Evolutionary conservation across 2,329 filamentous ascomycete genomes (phyloP).

Genomic region (Diplodia scrobiculata): DNA sequence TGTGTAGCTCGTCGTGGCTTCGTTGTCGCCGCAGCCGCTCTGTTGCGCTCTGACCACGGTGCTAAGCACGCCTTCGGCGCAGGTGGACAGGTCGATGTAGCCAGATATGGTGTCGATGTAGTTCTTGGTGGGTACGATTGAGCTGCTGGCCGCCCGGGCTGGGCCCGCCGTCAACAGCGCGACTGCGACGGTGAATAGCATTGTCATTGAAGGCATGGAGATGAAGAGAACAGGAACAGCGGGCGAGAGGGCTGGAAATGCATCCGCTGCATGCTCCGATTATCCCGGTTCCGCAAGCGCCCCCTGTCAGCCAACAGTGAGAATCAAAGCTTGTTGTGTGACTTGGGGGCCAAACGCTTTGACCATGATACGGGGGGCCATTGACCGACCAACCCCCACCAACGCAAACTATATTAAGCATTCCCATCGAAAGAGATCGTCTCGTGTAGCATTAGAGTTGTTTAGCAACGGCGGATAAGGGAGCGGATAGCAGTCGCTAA

Average conservation of each 20-base stretch:
- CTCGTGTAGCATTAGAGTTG: no score
- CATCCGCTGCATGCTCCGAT: background rate
- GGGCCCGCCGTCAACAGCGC: background rate
- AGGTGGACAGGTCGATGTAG: background rate
- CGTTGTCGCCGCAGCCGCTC: constrained; percentile 12
- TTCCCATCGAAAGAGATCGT: no score
- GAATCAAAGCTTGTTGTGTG: background rate
- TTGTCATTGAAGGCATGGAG: no score
- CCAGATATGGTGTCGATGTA: constrained; percentile 10
- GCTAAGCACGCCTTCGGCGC: constrained; percentile 4
- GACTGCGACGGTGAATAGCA: background rate
- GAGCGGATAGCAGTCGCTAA: no score
- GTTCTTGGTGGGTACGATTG: constrained; percentile 6
- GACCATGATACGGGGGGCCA: background rate
- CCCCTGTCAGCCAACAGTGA: background rate
- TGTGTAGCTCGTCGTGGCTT: background rate
- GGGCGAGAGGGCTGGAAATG: no score
- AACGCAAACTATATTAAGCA: no score
- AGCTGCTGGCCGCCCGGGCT: background rate
- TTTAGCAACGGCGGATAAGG: no score
- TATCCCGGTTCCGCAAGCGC: background rate
- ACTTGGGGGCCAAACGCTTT: background rate
- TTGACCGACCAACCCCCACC: no score
- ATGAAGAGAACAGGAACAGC: no score
- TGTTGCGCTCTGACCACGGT: constrained; percentile 9